Conservation (phyloP, 768 basidiomycete genomes). For the Roridomyces roridus region DNA sequence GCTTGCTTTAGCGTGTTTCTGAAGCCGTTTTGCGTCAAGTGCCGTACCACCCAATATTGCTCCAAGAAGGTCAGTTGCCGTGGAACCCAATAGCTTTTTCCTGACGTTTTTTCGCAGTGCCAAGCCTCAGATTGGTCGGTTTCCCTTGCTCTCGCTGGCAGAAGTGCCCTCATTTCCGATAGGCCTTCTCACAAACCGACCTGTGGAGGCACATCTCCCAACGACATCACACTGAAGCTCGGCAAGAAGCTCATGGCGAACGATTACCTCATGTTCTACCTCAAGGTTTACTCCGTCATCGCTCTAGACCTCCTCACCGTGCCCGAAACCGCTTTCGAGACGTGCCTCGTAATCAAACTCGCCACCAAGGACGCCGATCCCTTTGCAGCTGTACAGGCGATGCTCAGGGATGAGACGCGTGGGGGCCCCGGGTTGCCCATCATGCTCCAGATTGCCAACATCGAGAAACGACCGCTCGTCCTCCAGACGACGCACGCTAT, state of each 20-base stretch:
- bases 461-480: constrained; percentile 4
- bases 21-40: background rate
- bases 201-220: constrained; percentile 3
- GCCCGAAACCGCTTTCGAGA: constrained; percentile 1
- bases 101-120: background rate
- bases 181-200: constrained; percentile 6
- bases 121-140: constrained; percentile 13
- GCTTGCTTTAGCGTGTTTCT: background rate
- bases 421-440: background rate
- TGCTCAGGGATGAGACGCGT: constrained; percentile 2
- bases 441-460: constrained; percentile 11
- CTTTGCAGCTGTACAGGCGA: background rate
- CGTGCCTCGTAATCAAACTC: constrained; percentile 10
- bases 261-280: constrained; percentile 12
- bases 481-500: constrained; percentile 6
- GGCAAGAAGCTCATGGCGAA: constrained; percentile 15
- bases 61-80: constrained; percentile 3
- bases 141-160: background rate
- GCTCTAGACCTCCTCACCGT: constrained; percentile 13
- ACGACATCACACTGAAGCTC: constrained; percentile 11
- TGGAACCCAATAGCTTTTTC: background rate
- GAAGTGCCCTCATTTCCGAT: background rate
- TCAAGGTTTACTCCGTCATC: constrained; percentile 10
- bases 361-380: constrained; percentile 6
- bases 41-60: constrained; percentile 9